Conservation (phyloP, 2,329 filamentous ascomycete species). For the Parafenestella ontariensis region DNA sequence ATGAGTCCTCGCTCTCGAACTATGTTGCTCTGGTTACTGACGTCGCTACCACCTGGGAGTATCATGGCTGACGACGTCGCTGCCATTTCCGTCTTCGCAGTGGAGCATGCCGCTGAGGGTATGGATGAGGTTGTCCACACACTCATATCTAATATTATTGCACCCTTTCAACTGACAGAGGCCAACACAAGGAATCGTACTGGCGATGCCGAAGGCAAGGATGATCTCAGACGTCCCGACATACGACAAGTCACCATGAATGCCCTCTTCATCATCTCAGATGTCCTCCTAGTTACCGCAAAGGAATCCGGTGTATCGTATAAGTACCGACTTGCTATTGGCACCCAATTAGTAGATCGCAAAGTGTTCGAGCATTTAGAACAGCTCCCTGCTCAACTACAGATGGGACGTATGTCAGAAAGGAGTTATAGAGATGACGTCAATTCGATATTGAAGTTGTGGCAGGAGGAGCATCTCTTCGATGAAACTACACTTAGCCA, state of each 20-base stretch:
- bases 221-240: conserved; percentile 29
- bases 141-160: conserved; percentile 80
- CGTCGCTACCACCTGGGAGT: conserved; percentile 77
- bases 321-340: conserved; percentile 84
- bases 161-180: conserved; percentile 74
- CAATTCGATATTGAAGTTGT: conserved; percentile 42
- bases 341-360: conserved; percentile 70
- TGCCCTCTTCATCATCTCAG: conserved; percentile 79
- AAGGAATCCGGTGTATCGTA: conserved; percentile 57
- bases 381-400: conserved; percentile 71
- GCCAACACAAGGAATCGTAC: conserved; percentile 66
- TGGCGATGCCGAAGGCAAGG: conserved; percentile 26
- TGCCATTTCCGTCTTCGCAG: conserved; percentile 84
- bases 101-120: conserved; percentile 82
- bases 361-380: conserved; percentile 79
- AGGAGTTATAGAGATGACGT: conserved; percentile 57
- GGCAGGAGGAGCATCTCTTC: conserved; percentile 44
- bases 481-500: conserved; percentile 34
- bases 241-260: conserved; percentile 46
- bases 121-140: conserved; percentile 92
- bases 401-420: conserved; percentile 81
- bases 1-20: conserved; percentile 54
- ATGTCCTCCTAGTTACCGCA: conserved; percentile 73
- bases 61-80: conserved; percentile 84
- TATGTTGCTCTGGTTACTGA: conserved; percentile 82